Conservation (phyloP, 805 yeast genomes). For the Debaryomyces tyrocola region DNA sequence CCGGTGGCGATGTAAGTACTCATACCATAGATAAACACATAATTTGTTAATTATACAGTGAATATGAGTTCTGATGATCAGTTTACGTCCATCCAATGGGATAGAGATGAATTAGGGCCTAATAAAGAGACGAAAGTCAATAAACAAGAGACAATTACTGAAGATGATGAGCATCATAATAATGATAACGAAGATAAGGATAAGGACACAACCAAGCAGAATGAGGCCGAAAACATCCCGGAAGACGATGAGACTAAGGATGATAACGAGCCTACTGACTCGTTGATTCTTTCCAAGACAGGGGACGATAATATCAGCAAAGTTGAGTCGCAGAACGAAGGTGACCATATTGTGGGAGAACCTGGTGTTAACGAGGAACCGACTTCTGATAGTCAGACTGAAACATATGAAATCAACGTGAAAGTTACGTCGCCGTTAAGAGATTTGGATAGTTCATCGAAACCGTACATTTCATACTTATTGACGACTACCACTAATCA, state of each 20-base stretch:
- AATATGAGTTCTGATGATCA: slow-evolving; percentile 43
- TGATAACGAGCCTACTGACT: slow-evolving; percentile 10
- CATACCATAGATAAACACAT: not conserved
- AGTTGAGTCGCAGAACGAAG: not conserved
- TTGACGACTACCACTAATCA: slow-evolving; percentile 63
- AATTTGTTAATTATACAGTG: not conserved
- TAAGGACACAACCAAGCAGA: not conserved
- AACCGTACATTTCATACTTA: slow-evolving; percentile 73
- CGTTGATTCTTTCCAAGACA: slow-evolving; percentile 6
- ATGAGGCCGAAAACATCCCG: not conserved
- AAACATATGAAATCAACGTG: slow-evolving; percentile 18
- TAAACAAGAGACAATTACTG: slow-evolving; percentile 10
- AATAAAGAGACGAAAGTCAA: slow-evolving; percentile 1
- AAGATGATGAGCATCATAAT: slow-evolving; percentile 12
- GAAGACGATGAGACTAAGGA: slow-evolving; percentile 4
- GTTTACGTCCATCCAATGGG: slow-evolving; percentile 60
- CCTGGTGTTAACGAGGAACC: not conserved
- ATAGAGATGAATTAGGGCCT: slow-evolving; percentile 38
- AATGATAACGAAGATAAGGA: slow-evolving; percentile 6
- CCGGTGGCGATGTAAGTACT: slow-evolving; percentile 2
- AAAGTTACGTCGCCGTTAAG: slow-evolving; percentile 62
- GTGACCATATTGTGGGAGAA: not conserved
- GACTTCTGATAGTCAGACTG: slow-evolving; percentile 6
- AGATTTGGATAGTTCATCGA: slow-evolving; percentile 68
- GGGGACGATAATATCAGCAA: not conserved